Base-by-base conservation (phyloP, 441 rosid species). In the Aquilaria agallochum region DNA sequence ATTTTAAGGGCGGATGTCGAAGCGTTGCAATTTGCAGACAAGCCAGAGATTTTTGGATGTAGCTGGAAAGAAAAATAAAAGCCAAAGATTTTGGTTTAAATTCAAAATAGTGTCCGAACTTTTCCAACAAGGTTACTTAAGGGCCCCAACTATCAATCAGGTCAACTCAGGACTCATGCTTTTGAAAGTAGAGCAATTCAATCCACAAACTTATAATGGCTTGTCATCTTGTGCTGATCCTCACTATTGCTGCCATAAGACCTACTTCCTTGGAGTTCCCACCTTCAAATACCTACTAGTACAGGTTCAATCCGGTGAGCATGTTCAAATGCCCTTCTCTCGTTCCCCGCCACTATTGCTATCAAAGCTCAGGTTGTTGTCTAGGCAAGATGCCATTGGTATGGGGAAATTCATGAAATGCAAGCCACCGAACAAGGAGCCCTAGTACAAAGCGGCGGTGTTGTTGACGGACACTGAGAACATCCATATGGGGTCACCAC, bases 371-470 rank as follows among this genome's bases (percentile, higher is more conserved):
- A 74, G 49, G 27, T 68, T 81, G 86, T 68, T 88, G 88, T 52
- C 84, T 72, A 0, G 91, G 88, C 71, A 83, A 46, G 5, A 88
- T 11, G 92, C 86, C 73, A 88, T 64, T 2, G 95, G 89, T 0
- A 87, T 62, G 4, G 95, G 84, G 69, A 85, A 88, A 66, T 88
- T 88, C 92, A 88, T 88, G 71, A 88, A 80, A 78, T 88, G 92
- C 33, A 88, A 74, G 9, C 88, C 95, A 62, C 85, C 83, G 4
- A 88, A 77, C 67, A 73, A 77, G 14, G 73, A 72, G 14, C 84
- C 72, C 27, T 87, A 69, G 66, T 83, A 77, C 67, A 77, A 62
- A 55, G 66, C 79, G 60, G 65, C 79, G 59, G 74, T 81, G 46
- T 74, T 88, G 58, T 78, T 82, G 14, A 68, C 83, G 0, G 87